Evolutionary conservation across 345 rosid genomes (phyloP), one percentile per base, ranked within the genome.

Genomic region (Pistacia atlantica): DNA sequence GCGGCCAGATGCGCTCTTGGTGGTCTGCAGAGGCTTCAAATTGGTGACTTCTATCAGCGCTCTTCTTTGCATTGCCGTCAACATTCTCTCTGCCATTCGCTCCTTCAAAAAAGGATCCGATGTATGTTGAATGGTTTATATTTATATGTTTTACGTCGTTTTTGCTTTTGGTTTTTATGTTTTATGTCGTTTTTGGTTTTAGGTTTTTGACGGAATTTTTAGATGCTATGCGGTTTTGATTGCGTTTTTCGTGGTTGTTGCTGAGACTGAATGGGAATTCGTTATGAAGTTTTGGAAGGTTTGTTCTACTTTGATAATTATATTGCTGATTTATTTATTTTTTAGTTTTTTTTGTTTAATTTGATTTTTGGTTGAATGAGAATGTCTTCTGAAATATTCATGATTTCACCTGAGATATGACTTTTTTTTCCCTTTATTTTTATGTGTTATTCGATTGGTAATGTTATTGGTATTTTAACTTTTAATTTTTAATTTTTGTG

Each of bases 121-220:
- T 87, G 99, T 93, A 86, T 22, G 72, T 22, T 4, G 52, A 14
- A 65, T 62, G 18, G 16, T 18, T 48, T n/a, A 20, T 64, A 4
- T 20, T 8, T 48, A 48, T 8, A 14, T 17, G 13, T 72, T 20
- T 13, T 57, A 7, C 17, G 18, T 72, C 46, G 16, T 25, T 52
- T 22, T 62, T 56, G 55, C 13, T 6, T 55, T 16, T 31, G 46
- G 46, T 42, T 57, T 2, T 31, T 31, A 16, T 70, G 17, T 8
- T n/a, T 20, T 18, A 55, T 12, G n/a, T 10, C 5, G 7, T 16
- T 73, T 17, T n/a, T 66, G 9, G 5, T 73, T 37, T 38, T 71
- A 96, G 98, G 60, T 93, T 72, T 96, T 96, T 73, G 92, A 93
- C 79, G 99, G 99, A 55, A 89, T 96, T 59, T 96, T 96, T 75